Conservation (phyloP, 2,329 filamentous ascomycete species). For the Dactylonectria macrodidyma region DNA sequence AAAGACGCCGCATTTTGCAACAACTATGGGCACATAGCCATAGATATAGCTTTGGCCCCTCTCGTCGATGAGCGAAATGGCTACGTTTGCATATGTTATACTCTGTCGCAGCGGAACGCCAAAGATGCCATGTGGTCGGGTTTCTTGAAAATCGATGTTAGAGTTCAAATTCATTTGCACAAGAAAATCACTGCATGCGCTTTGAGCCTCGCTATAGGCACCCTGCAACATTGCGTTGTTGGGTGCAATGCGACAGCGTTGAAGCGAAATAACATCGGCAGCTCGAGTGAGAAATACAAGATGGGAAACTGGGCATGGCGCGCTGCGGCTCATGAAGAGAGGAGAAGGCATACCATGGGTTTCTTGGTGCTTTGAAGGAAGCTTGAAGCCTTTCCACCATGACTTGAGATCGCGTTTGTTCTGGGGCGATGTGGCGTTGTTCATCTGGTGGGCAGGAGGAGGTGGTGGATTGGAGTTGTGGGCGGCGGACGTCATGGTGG, state of each 20-base stretch:
- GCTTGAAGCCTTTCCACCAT: conserved; percentile 98
- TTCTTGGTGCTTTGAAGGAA: conserved; percentile 71
- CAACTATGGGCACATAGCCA: conserved; percentile 97
- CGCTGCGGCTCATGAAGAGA: conserved; percentile 17
- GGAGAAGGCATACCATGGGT: conserved; percentile 62
- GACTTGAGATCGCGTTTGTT: conserved; percentile 91
- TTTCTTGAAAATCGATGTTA: conserved; percentile 55
- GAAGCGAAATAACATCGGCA: background rate
- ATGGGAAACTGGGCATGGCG: conserved; percentile 12
- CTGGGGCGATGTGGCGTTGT: conserved; percentile 76
- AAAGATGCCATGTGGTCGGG: conserved; percentile 83
- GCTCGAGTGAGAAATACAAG: conserved; percentile 6
- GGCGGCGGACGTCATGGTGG: conserved; percentile 56
- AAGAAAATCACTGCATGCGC: conserved; percentile 14
- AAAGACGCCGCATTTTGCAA: conserved; percentile 97
- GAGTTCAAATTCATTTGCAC: conserved; percentile 21
- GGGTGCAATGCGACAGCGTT: conserved; percentile 15
- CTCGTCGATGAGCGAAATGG: conserved; percentile 94
- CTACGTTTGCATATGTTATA: conserved; percentile 97
- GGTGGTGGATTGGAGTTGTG: conserved; percentile 52
- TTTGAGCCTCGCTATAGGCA: background rate
- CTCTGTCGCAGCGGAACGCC: conserved; percentile 93
- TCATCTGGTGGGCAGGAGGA: conserved; percentile 47
- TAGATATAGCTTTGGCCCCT: conserved; percentile 97
- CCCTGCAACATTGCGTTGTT: conserved; percentile 3